Evolutionary conservation across 352 stramenopile species (phyloP).

Genomic region (Phytophthora multivora): DNA sequence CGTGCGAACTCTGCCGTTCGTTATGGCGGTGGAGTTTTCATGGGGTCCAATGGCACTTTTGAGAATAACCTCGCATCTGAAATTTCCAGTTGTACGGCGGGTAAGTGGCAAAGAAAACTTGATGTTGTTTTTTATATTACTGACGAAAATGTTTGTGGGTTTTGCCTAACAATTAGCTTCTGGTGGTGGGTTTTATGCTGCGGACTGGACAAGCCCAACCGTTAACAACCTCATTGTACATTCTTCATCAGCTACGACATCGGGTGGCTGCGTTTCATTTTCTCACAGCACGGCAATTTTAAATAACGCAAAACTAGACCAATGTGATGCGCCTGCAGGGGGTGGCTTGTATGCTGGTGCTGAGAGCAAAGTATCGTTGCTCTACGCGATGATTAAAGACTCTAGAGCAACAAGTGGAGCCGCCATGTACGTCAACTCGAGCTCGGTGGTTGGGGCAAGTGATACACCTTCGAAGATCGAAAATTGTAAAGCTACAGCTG

Average conservation of each 20-base stretch:
- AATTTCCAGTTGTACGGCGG: constrained; percentile 37
- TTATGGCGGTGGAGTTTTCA: constrained; percentile 50
- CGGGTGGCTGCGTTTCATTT: constrained; percentile 40
- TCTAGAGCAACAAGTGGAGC: constrained; percentile 29
- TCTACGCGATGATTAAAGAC: constrained; percentile 1
- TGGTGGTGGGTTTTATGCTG: constrained; percentile 40
- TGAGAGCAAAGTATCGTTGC: constrained; percentile 24
- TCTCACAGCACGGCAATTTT: constrained; percentile 18
- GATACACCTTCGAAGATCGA: constrained; percentile 11
- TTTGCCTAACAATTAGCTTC: constrained; percentile 10
- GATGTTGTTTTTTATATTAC: background rate
- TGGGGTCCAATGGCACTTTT: constrained; percentile 46
- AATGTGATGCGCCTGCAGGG: constrained; percentile 28
- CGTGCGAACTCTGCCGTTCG: constrained; percentile 31
- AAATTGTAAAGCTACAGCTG: constrained; percentile 15
- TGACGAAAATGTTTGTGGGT: background rate
- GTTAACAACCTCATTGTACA: constrained; percentile 23
- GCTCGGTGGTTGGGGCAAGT: constrained; percentile 16
- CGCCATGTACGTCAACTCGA: constrained; percentile 41
- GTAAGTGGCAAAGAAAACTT: constrained; percentile 16
- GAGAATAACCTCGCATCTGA: constrained; percentile 31
- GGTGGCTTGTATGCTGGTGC: constrained; percentile 29
- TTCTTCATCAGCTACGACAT: constrained; percentile 16
- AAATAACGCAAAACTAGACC: background rate
- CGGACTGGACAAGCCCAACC: constrained; percentile 17